Conservation (phyloP, 345 rosid species). For the Anacardium occidentale region DNA sequence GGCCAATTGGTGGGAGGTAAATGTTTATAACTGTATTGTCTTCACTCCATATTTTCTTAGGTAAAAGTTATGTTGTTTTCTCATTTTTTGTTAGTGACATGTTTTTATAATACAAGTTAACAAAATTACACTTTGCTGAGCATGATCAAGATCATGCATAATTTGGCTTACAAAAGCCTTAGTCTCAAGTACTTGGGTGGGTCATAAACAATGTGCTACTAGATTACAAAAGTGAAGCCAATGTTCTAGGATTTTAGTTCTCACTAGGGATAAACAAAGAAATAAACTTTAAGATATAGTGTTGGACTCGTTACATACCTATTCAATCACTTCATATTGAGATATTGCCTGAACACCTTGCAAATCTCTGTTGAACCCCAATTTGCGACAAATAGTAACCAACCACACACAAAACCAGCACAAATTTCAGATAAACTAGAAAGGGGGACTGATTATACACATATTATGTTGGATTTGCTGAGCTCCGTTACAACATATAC, state of each 20-base stretch:
- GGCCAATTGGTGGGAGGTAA: constrained; percentile 62
- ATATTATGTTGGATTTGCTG: too few relatives aligned
- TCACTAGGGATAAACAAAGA: not conserved
- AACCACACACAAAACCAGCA: too few relatives aligned
- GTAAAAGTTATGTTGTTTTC: not conserved
- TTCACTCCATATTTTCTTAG: not conserved
- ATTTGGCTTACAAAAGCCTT: not conserved
- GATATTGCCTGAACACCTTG: too few relatives aligned
- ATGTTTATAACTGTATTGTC: constrained; percentile 7
- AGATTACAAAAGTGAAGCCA: not conserved
- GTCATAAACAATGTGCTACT: not conserved
- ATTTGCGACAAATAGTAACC: too few relatives aligned
- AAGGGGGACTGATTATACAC: too few relatives aligned
- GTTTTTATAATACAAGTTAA: not conserved
- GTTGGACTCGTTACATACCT: too few relatives aligned
- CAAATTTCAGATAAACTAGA: too few relatives aligned
- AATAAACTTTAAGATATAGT: not conserved
- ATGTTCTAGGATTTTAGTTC: not conserved
- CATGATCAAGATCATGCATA: not conserved
- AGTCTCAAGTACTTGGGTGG: not conserved
- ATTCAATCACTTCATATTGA: too few relatives aligned
- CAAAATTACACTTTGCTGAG: not conserved
- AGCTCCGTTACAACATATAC: too few relatives aligned
- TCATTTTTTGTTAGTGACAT: not conserved
- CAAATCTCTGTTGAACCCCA: too few relatives aligned